Evolutionary conservation across 805 yeast genomes (phyloP).

Genomic region (Grigorovia humatica): DNA sequence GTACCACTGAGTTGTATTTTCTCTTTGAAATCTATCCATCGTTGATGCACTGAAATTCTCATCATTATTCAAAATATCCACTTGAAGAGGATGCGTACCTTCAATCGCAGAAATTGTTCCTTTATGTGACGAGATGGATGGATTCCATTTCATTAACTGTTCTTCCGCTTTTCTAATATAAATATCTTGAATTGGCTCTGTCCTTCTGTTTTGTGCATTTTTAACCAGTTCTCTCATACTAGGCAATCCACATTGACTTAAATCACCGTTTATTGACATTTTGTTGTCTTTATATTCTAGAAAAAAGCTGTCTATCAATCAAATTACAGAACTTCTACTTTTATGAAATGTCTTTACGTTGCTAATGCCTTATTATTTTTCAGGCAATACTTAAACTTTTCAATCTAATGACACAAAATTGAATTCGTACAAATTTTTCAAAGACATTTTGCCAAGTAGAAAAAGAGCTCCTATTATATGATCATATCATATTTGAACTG

Average conservation of each 20-base stretch:
- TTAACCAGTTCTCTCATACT: constrained; percentile 21
- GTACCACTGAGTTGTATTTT: background rate
- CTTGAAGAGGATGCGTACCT: constrained; percentile 24
- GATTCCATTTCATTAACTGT: constrained; percentile 21
- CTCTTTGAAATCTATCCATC: background rate
- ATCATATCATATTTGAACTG: too few relatives aligned
- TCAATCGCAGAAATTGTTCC: constrained; percentile 19
- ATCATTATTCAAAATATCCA: background rate
- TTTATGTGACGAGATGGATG: constrained; percentile 16
- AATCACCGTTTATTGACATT: background rate
- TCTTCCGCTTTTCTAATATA: constrained; percentile 22
- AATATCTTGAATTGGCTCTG: constrained; percentile 8
- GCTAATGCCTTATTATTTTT: too few relatives aligned
- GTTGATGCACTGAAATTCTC: background rate
- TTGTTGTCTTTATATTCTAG: too few relatives aligned
- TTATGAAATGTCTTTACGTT: too few relatives aligned
- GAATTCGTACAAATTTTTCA: too few relatives aligned
- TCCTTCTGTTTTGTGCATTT: constrained; percentile 16
- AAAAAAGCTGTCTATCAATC: too few relatives aligned
- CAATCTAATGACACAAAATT: too few relatives aligned
- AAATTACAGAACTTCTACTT: too few relatives aligned
- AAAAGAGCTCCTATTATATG: too few relatives aligned
- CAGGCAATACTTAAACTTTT: too few relatives aligned
- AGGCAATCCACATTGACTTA: constrained; percentile 12
- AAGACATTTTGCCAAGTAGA: too few relatives aligned